Base-by-base conservation (phyloP, 306 rosid species). In the Medicago lupulina region DNA sequence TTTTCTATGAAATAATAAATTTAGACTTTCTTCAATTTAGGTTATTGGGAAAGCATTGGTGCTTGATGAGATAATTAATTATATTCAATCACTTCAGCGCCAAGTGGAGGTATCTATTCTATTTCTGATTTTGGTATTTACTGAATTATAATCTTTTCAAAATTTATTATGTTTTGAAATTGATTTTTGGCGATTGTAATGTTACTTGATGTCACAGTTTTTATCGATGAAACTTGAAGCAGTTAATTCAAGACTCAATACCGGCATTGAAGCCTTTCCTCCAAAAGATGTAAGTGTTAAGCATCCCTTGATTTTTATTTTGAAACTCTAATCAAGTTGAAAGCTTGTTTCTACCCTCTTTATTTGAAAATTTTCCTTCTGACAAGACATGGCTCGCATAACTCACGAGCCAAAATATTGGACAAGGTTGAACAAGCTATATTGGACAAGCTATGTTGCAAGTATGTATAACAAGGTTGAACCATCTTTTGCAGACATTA, bases 141-240 rank as follows among this genome's bases (percentile, higher is more conserved):
- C n/a, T 1, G 25, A 38, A 15, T 59, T 66, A n/a, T 70, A 41
- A 5, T 41, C 17, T 50, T 41, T 34, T 25, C 11, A 65, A 58
- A 61, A 14, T 7, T 75, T 70, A 44, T 47, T 21, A 17, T 64
- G 9, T 34, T 66, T 55, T 51, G 43, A 18, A 62, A 12, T 50
- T 78, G 58, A 18, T 47, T 28, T 17, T 75, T 43, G 21, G 50
- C 46, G 43, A 17, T 15, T 60, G 62, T 53, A n/a, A 73, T 61
- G 80, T 64, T 58, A 11, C 12, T 78, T 73, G 92, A 76, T 78
- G 79, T 75, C 66, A 71, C 92, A 93, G 98, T 93, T 93, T 88
- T 85, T 93, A 80, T 93, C 98, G 4, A 93, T 91, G 98, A 93
- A 93, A 86, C 91, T 93, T 39, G 98, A 93, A 84, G 90, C 93